Evolutionary conservation across 495 filamentous ascomycete species (phyloP), one percentile per base, ranked within the genome.

Genomic region (Penicillium fimorum): DNA sequence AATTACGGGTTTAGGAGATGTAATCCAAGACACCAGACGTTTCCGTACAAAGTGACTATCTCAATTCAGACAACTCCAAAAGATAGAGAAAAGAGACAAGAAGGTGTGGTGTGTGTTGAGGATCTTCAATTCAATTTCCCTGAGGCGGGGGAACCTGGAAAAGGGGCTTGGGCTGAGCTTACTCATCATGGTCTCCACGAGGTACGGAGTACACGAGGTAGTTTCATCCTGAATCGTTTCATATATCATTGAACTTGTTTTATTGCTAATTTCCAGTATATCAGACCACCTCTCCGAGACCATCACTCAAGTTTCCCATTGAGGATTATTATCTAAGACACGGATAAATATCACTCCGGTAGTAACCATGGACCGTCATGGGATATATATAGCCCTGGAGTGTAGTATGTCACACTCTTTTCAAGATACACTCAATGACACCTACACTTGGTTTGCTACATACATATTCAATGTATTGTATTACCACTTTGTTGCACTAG

Each of bases 81-180:
- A 15, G 33, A 53, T 15, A 42, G 20, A 22, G 15, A 42, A 48
- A 53, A 20, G 17, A 6, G 27, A 53, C 33, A 44, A 55, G 32
- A 38, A 50, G 40, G 56, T 44, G 48, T 54, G 32, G 37, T 25
- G 42, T 25, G 27, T 41, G 37, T 29, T 29, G 52, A 57, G 29
- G 50, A 54, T 40, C 52, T 47, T 57, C 55, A 32, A 46, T 32
- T n/a, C 20, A 48, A 58, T 40, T 45, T 55, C 52, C 52, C 43
- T 38, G 65, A 66, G 62, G 66, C 61, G 67, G 67, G 64, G 73
- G 66, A 30, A 47, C 27, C 27, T 47, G 25, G 44, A 76, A 76
- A 76, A 74, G 73, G 73, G 52, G 52, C 52, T 54, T 46, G 73
- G 71, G 45, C 60, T 70, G 55, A 67, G 50, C 64, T 73, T 54